Evolutionary conservation across 148 eudicot species (phyloP).

Genomic region (Hydrangea macrophylla): DNA sequence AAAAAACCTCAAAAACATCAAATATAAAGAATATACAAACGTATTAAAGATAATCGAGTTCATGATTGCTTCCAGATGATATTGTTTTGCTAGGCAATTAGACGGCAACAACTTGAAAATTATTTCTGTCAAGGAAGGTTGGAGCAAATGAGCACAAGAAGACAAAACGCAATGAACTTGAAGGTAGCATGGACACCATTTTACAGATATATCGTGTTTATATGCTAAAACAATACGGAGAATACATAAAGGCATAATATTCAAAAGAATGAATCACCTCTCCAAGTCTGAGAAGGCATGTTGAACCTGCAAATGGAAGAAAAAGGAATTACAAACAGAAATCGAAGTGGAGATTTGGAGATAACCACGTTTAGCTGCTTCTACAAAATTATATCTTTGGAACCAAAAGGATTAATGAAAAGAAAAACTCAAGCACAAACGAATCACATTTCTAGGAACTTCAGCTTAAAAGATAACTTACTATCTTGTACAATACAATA

Average conservation of each 20-base stretch:
- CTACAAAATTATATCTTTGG: not conserved
- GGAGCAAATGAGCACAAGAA: no score
- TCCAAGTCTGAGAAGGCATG: conserved; percentile 73
- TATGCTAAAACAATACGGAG: not conserved
- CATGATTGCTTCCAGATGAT: not conserved
- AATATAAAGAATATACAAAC: not conserved
- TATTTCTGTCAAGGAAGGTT: no score
- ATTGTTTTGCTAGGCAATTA: no score
- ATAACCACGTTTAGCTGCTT: not conserved
- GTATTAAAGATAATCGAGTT: not conserved
- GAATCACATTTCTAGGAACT: not conserved
- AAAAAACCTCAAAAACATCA: not conserved
- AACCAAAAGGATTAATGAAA: conserved; percentile 1
- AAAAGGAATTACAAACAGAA: conserved; percentile 1
- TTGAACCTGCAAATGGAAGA: conserved; percentile 61
- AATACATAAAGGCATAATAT: not conserved
- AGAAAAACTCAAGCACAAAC: not conserved
- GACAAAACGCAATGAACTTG: no score
- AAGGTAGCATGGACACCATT: not conserved
- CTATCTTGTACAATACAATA: not conserved
- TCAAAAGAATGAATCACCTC: conserved; percentile 41
- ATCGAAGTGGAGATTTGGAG: not conserved
- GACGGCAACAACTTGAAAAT: no score
- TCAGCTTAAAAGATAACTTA: not conserved
- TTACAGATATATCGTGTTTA: not conserved